Percentiles rank a stretch among this genome's conserved stretches.
Evolutionary conservation across 2,329 filamentous ascomycete species (phyloP).

Genomic region (Arthrinium puccinioides): DNA sequence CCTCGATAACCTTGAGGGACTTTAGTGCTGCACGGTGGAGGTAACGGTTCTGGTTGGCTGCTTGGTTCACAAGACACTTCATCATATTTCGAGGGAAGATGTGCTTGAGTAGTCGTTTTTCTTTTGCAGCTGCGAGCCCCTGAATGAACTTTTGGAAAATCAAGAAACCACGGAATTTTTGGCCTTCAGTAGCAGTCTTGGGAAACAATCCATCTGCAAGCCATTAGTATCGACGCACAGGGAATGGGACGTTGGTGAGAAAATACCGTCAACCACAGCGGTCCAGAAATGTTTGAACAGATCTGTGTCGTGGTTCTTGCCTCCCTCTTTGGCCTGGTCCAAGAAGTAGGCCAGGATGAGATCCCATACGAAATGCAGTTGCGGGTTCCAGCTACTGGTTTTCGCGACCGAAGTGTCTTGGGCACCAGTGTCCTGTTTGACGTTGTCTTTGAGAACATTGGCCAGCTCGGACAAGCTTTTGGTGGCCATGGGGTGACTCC

Average conservation of each 20-base stretch:
- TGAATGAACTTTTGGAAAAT: slow-evolving; percentile 72
- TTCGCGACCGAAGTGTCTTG: slow-evolving; percentile 39
- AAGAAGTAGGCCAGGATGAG: slow-evolving; percentile 57
- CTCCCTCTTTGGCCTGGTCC: slow-evolving; percentile 17
- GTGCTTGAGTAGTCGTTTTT: slow-evolving; percentile 38
- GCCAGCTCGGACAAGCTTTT: slow-evolving; percentile 63
- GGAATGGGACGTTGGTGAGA: no score
- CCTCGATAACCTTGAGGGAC: slow-evolving; percentile 64
- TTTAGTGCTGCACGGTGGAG: slow-evolving; percentile 73
- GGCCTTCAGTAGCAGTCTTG: slow-evolving; percentile 71
- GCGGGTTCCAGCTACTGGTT: slow-evolving; percentile 70
- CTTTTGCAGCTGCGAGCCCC: slow-evolving; percentile 34
- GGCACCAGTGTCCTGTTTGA: slow-evolving; percentile 41
- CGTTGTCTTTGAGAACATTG: slow-evolving; percentile 72
- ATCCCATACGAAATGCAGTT: slow-evolving; percentile 84
- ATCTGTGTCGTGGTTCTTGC: slow-evolving; percentile 27
- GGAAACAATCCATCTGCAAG: slow-evolving; percentile 72
- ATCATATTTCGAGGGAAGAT: slow-evolving; percentile 82
- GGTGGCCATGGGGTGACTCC: slow-evolving; percentile 68
- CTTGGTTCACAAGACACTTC: slow-evolving; percentile 74
- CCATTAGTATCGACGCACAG: no score
- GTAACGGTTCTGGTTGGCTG: slow-evolving; percentile 69
- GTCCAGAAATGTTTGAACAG: slow-evolving; percentile 77
- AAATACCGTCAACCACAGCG: slow-evolving; percentile 75
- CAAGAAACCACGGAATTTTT: slow-evolving; percentile 88